Base-by-base conservation (phyloP, 225 moss, liverwort and hornwort species). In the Sphagnum tenellum region DNA sequence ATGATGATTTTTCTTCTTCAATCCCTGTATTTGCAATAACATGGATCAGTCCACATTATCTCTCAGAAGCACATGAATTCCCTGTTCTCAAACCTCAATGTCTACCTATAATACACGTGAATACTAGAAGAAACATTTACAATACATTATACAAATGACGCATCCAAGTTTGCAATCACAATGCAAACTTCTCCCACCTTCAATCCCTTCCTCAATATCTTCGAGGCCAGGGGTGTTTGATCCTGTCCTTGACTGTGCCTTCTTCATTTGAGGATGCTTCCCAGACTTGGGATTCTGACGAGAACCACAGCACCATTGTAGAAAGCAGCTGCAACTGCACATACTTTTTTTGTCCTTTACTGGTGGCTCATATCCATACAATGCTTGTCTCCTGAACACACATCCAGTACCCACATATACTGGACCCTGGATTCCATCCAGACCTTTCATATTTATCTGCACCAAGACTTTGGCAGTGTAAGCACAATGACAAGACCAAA, bases 351-450 rank as follows among this genome's bases (percentile, higher is more conserved):
- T 86, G 29, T 29, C 29, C 29, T 29, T 29, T 66, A 78, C 5
- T 2, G 73, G 79, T 1, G 94, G 91, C 61, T 91, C 86, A 45
- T 78, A 91, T 0, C 94, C 94, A 63, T 94, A 94, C 67, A 94
- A 47, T 5, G 94, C 94, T 63, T 73, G 74, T 49, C 94, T 83
- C 67, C 76, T 86, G 66, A 94, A 94, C 45, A 94, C 89, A 59
- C 94, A 94, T 3, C 94, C 94, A 50, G 94, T 94, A 50, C 94
- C 94, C 76, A 94, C 94, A 75, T 94, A 94, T 70, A 94, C 89
- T 3, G 94, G 94, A 3, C 94, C 94, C 86, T 94, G 94, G 0
- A 94, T 77, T 2, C 94, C 94, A 29, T 94, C 94, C 58, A 94
- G 51, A 14, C 94, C 94, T 29, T 94, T 94, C 91, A 94, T 83